Base-by-base conservation (phyloP, 768 basidiomycete species). In the Hirschioporus abietinus region DNA sequence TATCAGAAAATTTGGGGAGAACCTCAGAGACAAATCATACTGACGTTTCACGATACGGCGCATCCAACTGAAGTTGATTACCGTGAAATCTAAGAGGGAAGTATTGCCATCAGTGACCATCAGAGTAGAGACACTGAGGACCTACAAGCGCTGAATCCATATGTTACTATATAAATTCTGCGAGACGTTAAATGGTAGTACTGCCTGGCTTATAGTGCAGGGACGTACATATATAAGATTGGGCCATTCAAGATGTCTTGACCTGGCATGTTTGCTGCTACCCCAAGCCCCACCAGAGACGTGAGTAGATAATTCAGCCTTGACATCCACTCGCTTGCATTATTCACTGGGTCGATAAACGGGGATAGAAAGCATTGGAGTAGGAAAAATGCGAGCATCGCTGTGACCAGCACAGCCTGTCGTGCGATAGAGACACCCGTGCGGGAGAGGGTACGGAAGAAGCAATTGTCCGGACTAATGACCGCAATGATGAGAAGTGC, bases 261-360 rank as follows among this genome's bases (percentile, higher is more conserved):
- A 1, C 84, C 84, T 24, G 86, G 85, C 65, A 89, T 76, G 71
- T 86, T 76, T 63, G 89, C 75, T 23, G 85, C 85, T 62, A 88
- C 84, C n/a, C 80, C 76, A 24, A 93, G 79, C 2, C 91, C 88
- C 35, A 89, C 81, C 24, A 81, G 74, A 34, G 90, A 82, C 10
- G 90, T 89, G 30, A 82, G 71, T 58, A 92, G 80, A 74, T 91
- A 93, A 73, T 89, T 89, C 60, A 89, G 74, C 63, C 91, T 76
- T 59, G 89, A 90, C 12, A 83, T 82, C 85, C 87, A 90, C 80
- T 92, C 90, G 73, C 86, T 88, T 1, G 89, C 88, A 74, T 92
- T 92, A 74, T 85, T 85, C 66, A 88, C 82, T 23, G 89, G 88
- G 71, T 91, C 85, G 66, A 87, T 71, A 73, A 91, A 91, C 7